Evolutionary conservation across 169 alveolate species (phyloP), one percentile per base, ranked within the genome.

Genomic region (Eimeria necatrix): DNA sequence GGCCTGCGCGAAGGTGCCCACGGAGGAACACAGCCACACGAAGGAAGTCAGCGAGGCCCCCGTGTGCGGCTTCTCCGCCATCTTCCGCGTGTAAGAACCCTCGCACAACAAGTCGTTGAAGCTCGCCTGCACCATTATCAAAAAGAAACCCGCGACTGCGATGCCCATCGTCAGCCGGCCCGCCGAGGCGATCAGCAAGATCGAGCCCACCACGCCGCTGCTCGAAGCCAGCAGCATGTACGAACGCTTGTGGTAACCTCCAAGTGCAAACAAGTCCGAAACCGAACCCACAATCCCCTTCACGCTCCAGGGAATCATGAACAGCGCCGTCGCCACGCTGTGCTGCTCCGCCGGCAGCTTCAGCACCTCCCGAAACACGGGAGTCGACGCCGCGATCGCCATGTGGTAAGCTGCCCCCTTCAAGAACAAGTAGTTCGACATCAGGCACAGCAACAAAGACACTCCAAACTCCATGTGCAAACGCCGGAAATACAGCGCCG

Each of bases 301-400:
- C 49, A 94, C 32, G 60, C 94, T 59, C 96, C 96, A 94, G 41
- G 96, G 96, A 51, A 88, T 76, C 92, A 88, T 87, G 73, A 64
- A 85, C 48, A 94, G 90, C 4, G 96, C 94, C 46, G 95, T 56
- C 4, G 95, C 95, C 32, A 78, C 95, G 14, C 71, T 91, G 91
- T 91, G 95, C 91, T 91, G 49, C 73, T 91, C 95, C 18, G 95
- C 95, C 18, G 91, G 83, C 51, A 91, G 76, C 73, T 91, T 83
- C 56, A 91, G 91, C 53, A 91, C 85, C 76, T 91, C 95, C 71
- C 95, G 78, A 60, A 91, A 91, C 2, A 91, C 85, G n/a, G 95
- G 95, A 53, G 95, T 84, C 0, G 95, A 91, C 56, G 95, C 95
- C 16, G 90, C 85, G 7, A 76, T 64, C 6, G 83, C 85, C 64